Conservation (phyloP, 768 basidiomycete genomes). For the Xerocomellus chrysenteron region DNA sequence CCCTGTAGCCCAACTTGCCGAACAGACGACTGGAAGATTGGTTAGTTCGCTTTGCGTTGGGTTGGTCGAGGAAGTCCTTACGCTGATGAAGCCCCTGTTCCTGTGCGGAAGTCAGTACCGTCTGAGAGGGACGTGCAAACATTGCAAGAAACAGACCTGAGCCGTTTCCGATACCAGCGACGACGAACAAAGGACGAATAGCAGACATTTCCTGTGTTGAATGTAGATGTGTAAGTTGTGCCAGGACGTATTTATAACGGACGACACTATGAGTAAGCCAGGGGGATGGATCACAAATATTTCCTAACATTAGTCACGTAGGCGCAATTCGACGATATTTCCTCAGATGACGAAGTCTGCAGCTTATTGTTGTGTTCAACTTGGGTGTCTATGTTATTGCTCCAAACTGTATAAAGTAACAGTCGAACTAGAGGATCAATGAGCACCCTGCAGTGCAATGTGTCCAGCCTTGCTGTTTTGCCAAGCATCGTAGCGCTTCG, state of each 20-base stretch:
- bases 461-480: conserved; percentile 84
- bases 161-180: conserved; percentile 53
- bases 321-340: too few relatives aligned
- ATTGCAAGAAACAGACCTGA: conserved; percentile 23
- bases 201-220: conserved; percentile 25
- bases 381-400: conserved; percentile 16
- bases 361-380: not conserved
- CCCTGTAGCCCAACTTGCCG: conserved; percentile 59
- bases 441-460: conserved; percentile 42
- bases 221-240: not conserved
- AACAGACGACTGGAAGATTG: conserved; percentile 49
- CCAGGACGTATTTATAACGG: conserved; percentile 8
- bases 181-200: conserved; percentile 52
- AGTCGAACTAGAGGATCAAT: conserved; percentile 18
- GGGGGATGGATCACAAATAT: too few relatives aligned
- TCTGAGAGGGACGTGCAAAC: not conserved
- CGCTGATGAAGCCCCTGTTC: conserved; percentile 62
- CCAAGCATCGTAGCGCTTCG: conserved; percentile 62
- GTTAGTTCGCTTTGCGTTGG: not conserved
- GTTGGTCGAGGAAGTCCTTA: conserved; percentile 28
- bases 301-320: not conserved
- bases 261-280: too few relatives aligned
- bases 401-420: conserved; percentile 11
- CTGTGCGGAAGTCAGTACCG: conserved; percentile 23
- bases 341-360: too few relatives aligned